Base-by-base conservation (phyloP, 805 yeast species). In the Candida fluviatilis region DNA sequence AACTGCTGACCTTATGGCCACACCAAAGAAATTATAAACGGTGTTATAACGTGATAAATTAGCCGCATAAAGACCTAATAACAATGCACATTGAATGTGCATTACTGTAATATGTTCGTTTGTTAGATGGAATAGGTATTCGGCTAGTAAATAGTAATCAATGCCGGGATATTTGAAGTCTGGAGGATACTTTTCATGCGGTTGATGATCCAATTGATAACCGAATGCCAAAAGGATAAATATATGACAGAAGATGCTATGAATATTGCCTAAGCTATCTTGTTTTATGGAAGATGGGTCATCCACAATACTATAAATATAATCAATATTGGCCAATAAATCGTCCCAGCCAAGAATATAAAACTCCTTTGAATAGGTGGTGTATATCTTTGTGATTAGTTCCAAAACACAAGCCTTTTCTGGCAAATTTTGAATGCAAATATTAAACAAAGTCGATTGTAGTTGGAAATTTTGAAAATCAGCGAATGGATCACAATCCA, bases 1-100 rank as follows among this genome's bases (percentile, higher is more conserved):
- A 6, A 65, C 64, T 0, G 70, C 63, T 1, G 64, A 52, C 17
- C 70, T 50, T 4, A 62, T 56, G 3, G 71, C 71, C 6, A 67
- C 60, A 1, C 71, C 71, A 34, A 64, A 55, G 43, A 53, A 66
- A 39, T 62, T 64, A 47, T 62, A 62, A 16, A 59, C 69, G 5
- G 70, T 61, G 40, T 62, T 64, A 45, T 60, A 58, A 8, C 67
- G 45, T 38, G 58, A 57, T 31, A 66, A 50, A 45, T 66, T 67
- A 18, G 65, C 61, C 2, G 69, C 57, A 39, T 55, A 66, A 11
- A 67, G 47, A 1, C 63, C 73, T 30, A 67, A 41, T 2, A 64
- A 32, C 17, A 60, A 36, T 5, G 66, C 57, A 29, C 61, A 49
- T 42, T 64, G 71, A 30, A 66, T 64, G 40, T 59, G 65, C n/a